Conservation (phyloP, 495 filamentous ascomycete species). For the Mycothermus thermophilus region DNA sequence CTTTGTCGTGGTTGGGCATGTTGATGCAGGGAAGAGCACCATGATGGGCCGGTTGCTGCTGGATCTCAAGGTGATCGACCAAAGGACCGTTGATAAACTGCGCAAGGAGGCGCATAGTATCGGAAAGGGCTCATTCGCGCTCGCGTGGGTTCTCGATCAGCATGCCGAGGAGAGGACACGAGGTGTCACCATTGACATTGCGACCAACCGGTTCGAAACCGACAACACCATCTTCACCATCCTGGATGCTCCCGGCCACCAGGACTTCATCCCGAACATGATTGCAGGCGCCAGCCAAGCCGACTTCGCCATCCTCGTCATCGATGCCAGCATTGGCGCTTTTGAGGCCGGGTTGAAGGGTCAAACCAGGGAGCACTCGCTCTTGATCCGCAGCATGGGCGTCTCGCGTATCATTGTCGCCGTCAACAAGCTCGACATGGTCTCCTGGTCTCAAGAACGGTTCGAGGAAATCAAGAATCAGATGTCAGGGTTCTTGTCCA, state of each 20-base stretch:
- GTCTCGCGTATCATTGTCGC: constrained; percentile 77
- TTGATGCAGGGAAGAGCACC: constrained; percentile 95
- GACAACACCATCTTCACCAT: constrained; percentile 79
- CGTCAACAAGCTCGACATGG: constrained; percentile 86
- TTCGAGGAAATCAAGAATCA: constrained; percentile 80
- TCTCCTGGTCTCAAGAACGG: constrained; percentile 63
- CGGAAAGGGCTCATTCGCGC: constrained; percentile 86
- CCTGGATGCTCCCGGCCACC: constrained; percentile 85
- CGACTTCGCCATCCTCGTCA: constrained; percentile 89
- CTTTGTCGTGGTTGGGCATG: constrained; percentile 95
- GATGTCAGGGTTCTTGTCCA: constrained; percentile 64
- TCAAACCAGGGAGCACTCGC: constrained; percentile 85
- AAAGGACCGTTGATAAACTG: constrained; percentile 77
- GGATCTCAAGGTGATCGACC: constrained; percentile 75
- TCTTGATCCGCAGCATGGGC: constrained; percentile 84
- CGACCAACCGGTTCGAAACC: constrained; percentile 85
- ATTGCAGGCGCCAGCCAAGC: constrained; percentile 92
- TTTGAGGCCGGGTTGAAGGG: constrained; percentile 90
- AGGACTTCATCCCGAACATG: constrained; percentile 97
- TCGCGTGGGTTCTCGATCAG: constrained; percentile 93
- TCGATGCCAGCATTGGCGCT: constrained; percentile 74
- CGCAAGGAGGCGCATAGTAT: constrained; percentile 78
- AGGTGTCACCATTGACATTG: constrained; percentile 96
- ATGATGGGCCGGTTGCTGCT: constrained; percentile 91
- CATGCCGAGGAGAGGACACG: constrained; percentile 71